Evolutionary conservation across 192 early-diverging fungal species (phyloP).

Genomic region (Kickxella alabastrina): DNA sequence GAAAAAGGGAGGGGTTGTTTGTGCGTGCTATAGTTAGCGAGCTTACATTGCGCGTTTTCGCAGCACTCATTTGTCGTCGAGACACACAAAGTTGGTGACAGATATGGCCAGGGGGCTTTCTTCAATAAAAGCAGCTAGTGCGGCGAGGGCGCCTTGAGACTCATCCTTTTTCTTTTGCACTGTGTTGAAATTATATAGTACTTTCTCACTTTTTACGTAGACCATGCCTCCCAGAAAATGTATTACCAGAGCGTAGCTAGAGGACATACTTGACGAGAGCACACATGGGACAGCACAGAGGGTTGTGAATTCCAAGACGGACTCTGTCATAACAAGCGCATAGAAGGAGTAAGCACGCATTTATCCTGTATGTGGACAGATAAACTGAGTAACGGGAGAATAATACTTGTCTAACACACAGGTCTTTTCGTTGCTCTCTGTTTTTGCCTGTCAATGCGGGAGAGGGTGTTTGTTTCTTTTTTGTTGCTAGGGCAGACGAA

Average conservation of each 20-base stretch:
- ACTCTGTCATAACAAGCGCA: too few species aligned
- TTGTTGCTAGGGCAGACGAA: too few species aligned
- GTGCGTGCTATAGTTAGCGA: not conserved
- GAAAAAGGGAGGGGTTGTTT: not conserved
- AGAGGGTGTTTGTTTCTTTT: too few species aligned
- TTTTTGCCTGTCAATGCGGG: not conserved
- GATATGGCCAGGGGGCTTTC: too few species aligned
- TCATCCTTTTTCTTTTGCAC: slow-evolving; percentile 21
- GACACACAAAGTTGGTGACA: too few species aligned
- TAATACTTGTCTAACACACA: not conserved
- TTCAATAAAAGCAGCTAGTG: slow-evolving; percentile 4
- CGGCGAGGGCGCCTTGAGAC: not conserved
- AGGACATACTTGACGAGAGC: too few species aligned
- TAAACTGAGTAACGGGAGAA: too few species aligned
- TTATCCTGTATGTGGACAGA: too few species aligned
- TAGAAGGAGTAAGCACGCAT: too few species aligned
- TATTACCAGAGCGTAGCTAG: slow-evolving; percentile 25
- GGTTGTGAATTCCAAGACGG: not conserved
- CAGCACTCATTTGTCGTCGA: too few species aligned
- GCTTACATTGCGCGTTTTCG: too few species aligned
- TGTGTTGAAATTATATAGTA: slow-evolving; percentile 6
- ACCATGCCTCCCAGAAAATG: slow-evolving; percentile 52
- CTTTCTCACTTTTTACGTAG: slow-evolving; percentile 8
- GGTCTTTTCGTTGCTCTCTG: not conserved
- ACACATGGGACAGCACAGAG: not conserved